These are phyloP conservation scores for Arthrobotrys entomopaga DNA, from an alignment of 2,329 filamentous ascomycete genomes.

Conservation along the genomic window DNA sequence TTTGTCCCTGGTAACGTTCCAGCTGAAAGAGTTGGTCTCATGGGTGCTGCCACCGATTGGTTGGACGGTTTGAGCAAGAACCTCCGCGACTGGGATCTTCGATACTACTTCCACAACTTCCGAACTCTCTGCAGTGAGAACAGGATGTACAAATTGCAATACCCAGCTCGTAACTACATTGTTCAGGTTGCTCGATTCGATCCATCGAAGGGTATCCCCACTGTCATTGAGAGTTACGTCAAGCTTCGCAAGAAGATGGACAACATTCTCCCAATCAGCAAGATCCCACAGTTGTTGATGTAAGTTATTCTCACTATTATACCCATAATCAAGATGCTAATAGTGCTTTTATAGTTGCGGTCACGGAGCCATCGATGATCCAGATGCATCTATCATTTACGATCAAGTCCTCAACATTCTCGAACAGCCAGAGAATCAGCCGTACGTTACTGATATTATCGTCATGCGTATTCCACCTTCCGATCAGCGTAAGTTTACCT, in stretches of 20 bases:
- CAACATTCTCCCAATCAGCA: conserved; percentile 64
- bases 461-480: conserved; percentile 80
- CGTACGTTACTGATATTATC: conserved; percentile 74
- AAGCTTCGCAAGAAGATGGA: conserved; percentile 74
- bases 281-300: conserved; percentile 77
- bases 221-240: conserved; percentile 79
- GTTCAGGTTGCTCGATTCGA: conserved; percentile 84
- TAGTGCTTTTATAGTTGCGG: conserved; percentile 66
- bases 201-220: conserved; percentile 82
- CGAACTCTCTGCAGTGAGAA: conserved; percentile 71
- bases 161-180: conserved; percentile 75
- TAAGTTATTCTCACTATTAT: conserved; percentile 59
- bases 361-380: conserved; percentile 83
- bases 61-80: conserved; percentile 83
- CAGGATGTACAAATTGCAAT: conserved; percentile 70
- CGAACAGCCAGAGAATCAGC: conserved; percentile 69
- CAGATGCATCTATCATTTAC: conserved; percentile 77
- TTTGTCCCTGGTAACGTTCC: conserved; percentile 79
- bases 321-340: not conserved
- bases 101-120: conserved; percentile 80
- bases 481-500: conserved; percentile 69
- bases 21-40: conserved; percentile 74
- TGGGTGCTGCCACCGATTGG: conserved; percentile 86
- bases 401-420: conserved; percentile 77
- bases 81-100: conserved; percentile 74